Evolutionary conservation across 176 grass and related monocot species (phyloP).

Genomic region (barley (Hordeum vulgare)): MorexV3_pseudomolecules_assembly NC_058523.1:515921335-515921834

Average conservation of each 20-base stretch:
- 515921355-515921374: too few species aligned
- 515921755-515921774: slow-evolving; percentile 31
- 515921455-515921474: too few species aligned
- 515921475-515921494: too few species aligned
- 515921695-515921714: background rate
- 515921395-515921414: too few species aligned
- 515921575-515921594: background rate
- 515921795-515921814: slow-evolving; percentile 23
- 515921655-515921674: slow-evolving; percentile 7
- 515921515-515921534: background rate
- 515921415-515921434: too few species aligned
- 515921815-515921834: slow-evolving; percentile 3
- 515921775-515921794: slow-evolving; percentile 34
- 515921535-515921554: background rate
- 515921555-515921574: background rate
- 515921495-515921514: background rate
- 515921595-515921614: slow-evolving; percentile 24
- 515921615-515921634: slow-evolving; percentile 20
- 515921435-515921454: too few species aligned
- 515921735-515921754: background rate
- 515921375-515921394: too few species aligned
- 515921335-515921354: too few species aligned
- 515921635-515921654: slow-evolving; percentile 13
- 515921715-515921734: slow-evolving; percentile 6
- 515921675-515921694: slow-evolving; percentile 25